phyloP scores from a whole-genome alignment of 805 yeast species.

The Clavispora vitiphila region DNA sequence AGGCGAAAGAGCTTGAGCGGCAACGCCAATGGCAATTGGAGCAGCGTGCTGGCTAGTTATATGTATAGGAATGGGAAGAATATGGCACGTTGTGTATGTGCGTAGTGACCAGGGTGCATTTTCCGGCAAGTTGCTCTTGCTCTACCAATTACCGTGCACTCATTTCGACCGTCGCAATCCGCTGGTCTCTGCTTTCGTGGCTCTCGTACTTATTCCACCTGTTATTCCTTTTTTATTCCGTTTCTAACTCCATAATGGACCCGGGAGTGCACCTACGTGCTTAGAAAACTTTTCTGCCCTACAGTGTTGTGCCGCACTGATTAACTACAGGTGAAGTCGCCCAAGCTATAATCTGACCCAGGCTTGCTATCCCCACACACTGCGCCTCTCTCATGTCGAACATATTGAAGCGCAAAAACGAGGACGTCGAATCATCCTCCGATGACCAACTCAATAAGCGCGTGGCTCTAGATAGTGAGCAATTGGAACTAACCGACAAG shows the following conservation, averaged over 20 bases:
- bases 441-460: conserved; percentile 56
- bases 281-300: not conserved
- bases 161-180: too few species aligned
- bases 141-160: too few species aligned
- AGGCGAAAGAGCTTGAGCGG: conserved; percentile 35
- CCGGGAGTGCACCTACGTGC: not conserved
- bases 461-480: conserved; percentile 66
- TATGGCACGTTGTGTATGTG: too few species aligned
- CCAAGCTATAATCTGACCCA: not conserved
- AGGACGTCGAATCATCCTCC: conserved; percentile 40
- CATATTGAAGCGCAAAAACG: conserved; percentile 64
- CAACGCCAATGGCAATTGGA: conserved; percentile 17
- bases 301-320: not conserved
- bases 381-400: conserved; percentile 16
- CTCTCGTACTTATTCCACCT: too few species aligned
- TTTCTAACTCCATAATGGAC: not conserved
- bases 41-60: conserved; percentile 4
- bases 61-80: not conserved
- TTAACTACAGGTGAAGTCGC: not conserved
- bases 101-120: too few species aligned
- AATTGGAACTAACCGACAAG: conserved; percentile 38
- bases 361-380: not conserved
- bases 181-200: too few species aligned
- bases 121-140: too few species aligned
- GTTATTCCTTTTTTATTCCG: too few species aligned